These are phyloP conservation scores for Hypoxylon crocopeplum DNA, from an alignment of 495 filamentous ascomycete species.

Conservation along the genomic window DNA sequence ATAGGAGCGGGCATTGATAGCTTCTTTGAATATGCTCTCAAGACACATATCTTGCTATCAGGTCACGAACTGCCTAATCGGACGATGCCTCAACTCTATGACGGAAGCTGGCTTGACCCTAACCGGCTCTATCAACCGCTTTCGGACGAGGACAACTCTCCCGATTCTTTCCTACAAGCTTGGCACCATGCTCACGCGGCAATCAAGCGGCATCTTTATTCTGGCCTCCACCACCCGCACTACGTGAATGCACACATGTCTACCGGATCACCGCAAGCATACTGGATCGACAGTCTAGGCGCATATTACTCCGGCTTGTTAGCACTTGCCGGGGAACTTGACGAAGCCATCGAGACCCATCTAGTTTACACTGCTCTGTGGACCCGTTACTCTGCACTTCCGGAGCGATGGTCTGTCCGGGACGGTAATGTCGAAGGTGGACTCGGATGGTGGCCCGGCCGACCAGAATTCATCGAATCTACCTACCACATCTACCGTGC, in stretches of 20 bases:
- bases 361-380: slow-evolving; percentile 90
- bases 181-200: slow-evolving; percentile 87
- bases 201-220: slow-evolving; percentile 87
- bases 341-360: slow-evolving; percentile 89
- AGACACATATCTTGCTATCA: slow-evolving; percentile 88
- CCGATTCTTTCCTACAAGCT: slow-evolving; percentile 78
- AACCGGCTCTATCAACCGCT: slow-evolving; percentile 65
- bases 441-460: slow-evolving; percentile 91
- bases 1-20: slow-evolving; percentile 96
- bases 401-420: slow-evolving; percentile 89
- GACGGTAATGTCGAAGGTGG: slow-evolving; percentile 87
- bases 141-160: slow-evolving; percentile 68
- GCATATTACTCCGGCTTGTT: slow-evolving; percentile 96
- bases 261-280: slow-evolving; percentile 78
- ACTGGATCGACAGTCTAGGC: slow-evolving; percentile 94
- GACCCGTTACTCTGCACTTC: slow-evolving; percentile 90
- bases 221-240: slow-evolving; percentile 76
- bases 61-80: slow-evolving; percentile 64
- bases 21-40: slow-evolving; percentile 98
- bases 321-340: slow-evolving; percentile 81
- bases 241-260: slow-evolving; percentile 87
- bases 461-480: slow-evolving; percentile 95
- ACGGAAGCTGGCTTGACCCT: slow-evolving; percentile 56
- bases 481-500: slow-evolving; percentile 92
- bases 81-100: slow-evolving; percentile 42